A percentile compares a stretch with the other conserved stretches of the same genome.
Evolutionary conservation across 768 basidiomycete species (phyloP).

Genomic region (Pisolithus albus): DNA sequence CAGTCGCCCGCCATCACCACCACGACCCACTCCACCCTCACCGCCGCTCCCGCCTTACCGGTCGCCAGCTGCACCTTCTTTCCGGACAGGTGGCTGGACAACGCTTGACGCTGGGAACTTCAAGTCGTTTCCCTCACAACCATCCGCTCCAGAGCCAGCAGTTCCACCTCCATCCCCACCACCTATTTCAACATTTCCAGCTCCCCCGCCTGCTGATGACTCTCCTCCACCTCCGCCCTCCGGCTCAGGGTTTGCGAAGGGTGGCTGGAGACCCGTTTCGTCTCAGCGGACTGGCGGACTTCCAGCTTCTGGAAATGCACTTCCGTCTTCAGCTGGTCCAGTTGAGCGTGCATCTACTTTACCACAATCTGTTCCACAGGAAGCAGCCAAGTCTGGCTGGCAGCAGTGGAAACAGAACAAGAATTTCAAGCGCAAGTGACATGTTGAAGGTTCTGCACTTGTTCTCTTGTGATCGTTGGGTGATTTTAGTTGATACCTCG

Average conservation of each 20-base stretch:
- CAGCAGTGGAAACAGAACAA: slow-evolving; percentile 40
- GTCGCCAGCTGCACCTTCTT: slow-evolving; percentile 34
- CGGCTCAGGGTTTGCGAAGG: slow-evolving; percentile 8
- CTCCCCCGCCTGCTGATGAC: slow-evolving; percentile 7
- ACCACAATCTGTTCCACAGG: slow-evolving; percentile 8
- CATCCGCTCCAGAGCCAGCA: slow-evolving; percentile 7
- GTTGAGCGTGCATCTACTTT: not conserved
- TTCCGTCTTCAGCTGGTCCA: slow-evolving; percentile 3
- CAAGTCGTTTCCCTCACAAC: slow-evolving; percentile 17
- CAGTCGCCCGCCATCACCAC: slow-evolving; percentile 12
- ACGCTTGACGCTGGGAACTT: slow-evolving; percentile 49
- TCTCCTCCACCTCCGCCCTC: slow-evolving; percentile 5
- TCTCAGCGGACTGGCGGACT: slow-evolving; percentile 3
- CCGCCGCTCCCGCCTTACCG: slow-evolving; percentile 4
- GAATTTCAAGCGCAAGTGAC: slow-evolving; percentile 15
- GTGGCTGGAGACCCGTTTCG: slow-evolving; percentile 9
- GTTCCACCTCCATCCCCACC: slow-evolving; percentile 17
- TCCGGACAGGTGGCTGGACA: slow-evolving; percentile 62
- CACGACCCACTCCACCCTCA: slow-evolving; percentile 8
- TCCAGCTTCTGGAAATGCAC: slow-evolving; percentile 1
- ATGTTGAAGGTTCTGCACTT: not conserved
- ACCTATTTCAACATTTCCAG: slow-evolving; percentile 9
- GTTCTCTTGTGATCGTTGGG: too few species aligned
- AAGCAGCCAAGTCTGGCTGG: slow-evolving; percentile 40
- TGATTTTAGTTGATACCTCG: too few species aligned